phyloP scores from a whole-genome alignment of 148 eudicot genomes.

The Drosera capensis region DNA sequence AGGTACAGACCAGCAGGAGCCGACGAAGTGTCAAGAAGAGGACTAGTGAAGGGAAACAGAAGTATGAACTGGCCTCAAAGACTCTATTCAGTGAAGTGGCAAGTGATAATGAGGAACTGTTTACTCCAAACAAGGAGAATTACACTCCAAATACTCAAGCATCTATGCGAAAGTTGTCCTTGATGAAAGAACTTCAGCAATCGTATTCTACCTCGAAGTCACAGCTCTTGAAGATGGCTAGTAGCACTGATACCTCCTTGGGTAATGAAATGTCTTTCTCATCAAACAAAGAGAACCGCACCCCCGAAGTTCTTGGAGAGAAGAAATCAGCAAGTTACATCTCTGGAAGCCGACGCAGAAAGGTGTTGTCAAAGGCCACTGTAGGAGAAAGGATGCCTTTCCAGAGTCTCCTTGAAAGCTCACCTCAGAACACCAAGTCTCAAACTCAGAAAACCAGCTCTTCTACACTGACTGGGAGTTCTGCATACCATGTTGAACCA shows the following conservation, averaged over 20 bases:
- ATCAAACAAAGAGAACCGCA: conserved; percentile 27
- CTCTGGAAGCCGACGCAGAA: conserved; percentile 13
- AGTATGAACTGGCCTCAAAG: conserved; percentile 15
- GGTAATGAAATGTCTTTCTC: conserved; percentile 13
- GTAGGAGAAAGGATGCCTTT: conserved; percentile 41
- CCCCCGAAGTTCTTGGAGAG: conserved; percentile 21
- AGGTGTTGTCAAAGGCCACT: conserved; percentile 11
- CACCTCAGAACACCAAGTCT: conserved; percentile 23
- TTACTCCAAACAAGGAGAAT: conserved; percentile 38
- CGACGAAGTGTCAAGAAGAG: conserved; percentile 11
- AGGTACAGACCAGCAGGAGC: conserved; percentile 19
- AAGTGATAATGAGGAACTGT: conserved; percentile 19
- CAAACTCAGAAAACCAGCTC: conserved; percentile 12
- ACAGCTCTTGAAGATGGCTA: conserved; percentile 18
- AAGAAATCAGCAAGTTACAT: conserved; percentile 16
- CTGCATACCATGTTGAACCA: conserved; percentile 12
- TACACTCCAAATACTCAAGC: conserved; percentile 16
- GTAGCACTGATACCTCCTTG: conserved; percentile 7
- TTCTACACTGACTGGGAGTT: conserved; percentile 7
- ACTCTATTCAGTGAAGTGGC: conserved; percentile 13
- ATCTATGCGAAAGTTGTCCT: conserved; percentile 30
- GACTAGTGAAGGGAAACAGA: conserved; percentile 9
- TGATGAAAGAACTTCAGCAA: conserved; percentile 18
- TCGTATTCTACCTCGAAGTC: conserved; percentile 14
- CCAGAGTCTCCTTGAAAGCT: conserved; percentile 22